Evolutionary conservation across 768 basidiomycete genomes (phyloP), one percentile per base, ranked within the genome.

Genomic region (Lentinula boryana): DNA sequence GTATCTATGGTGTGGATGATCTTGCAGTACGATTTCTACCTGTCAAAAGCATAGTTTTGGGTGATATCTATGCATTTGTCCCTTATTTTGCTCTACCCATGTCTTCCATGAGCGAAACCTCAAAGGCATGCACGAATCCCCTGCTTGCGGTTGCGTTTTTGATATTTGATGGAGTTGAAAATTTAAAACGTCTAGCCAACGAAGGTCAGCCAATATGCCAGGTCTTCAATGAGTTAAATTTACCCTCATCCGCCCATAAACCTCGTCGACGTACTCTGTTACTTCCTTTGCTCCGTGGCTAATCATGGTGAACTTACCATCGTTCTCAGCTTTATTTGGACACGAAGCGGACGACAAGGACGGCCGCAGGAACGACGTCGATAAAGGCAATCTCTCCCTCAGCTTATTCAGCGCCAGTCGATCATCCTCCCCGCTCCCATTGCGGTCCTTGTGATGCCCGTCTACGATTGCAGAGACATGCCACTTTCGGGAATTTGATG

Each of bases 1-100:
- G 73, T 74, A 2, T 87, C 88, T 1, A 76, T 95, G 61, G 71
- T 88, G 58, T 95, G 93, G 93, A 95, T 95, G 93, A 75, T 91
- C 65, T 75, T 75, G 21, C 89, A 93, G 68, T 93, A 93, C 68
- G 82, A 86, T 53, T 90, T 84, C 72, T 95, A 95, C 73, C 83
- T 95, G 18, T 38, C 35, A 4, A 16, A 54, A 54, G 10, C 12
- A 54, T 54, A 23, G n/a, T 12, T 12, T 12, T 12, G 46, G 21
- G 46, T 27, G 46, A 48, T 48, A 18, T 48, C 0, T 48, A 44
- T 27, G 27, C 27, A 27, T 27, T 27, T 27, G 27, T 27, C 27
- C 27, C 27, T 27, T 27, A 27, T 27, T 27, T 0, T 27, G 27
- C 27, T 27, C 27, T 27, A 3, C 27, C 27, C 27, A 27, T 27